Conservation (phyloP, 768 basidiomycete genomes). For the Tylopilus sp. region DNA sequence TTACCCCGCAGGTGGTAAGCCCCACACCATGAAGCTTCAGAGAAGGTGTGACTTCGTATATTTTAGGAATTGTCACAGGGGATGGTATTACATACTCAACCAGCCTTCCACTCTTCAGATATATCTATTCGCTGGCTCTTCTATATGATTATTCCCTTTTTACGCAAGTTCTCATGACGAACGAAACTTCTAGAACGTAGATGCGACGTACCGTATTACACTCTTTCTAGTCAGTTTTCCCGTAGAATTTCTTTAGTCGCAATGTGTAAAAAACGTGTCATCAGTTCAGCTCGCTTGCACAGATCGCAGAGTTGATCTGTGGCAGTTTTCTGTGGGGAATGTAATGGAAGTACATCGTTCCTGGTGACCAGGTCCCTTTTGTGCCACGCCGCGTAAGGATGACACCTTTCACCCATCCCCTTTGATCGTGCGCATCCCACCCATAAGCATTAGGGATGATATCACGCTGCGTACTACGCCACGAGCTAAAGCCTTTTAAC, state of each 20-base stretch:
- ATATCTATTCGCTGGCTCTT: conserved; percentile 35
- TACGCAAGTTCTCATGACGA: conserved; percentile 25
- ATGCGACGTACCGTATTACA: conserved; percentile 11
- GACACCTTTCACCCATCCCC: neutral
- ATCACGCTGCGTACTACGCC: neutral
- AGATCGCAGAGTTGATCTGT: conserved; percentile 9
- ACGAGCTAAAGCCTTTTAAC: neutral
- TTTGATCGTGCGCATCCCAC: neutral
- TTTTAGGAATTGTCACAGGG: conserved; percentile 27
- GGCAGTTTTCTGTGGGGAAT: conserved; percentile 14
- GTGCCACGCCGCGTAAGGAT: conserved; percentile 5
- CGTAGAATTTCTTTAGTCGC: conserved; percentile 13
- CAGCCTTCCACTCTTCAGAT: conserved; percentile 18
- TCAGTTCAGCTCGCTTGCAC: conserved; percentile 10
- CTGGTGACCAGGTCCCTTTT: neutral
- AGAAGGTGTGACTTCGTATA: conserved; percentile 30
- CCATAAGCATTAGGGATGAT: neutral
- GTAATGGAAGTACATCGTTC: conserved; percentile 16
- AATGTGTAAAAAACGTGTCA: conserved; percentile 16
- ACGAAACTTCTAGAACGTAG: conserved; percentile 24
- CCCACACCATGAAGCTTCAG: conserved; percentile 28
- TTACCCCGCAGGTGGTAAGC: conserved; percentile 35
- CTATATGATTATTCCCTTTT: conserved; percentile 39
- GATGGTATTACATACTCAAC: conserved; percentile 21
- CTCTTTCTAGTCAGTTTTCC: conserved; percentile 8